These are phyloP conservation scores for Rutstroemia sp. DNA, from an alignment of 2,329 filamentous ascomycete genomes.

Conservation along the genomic window DNA sequence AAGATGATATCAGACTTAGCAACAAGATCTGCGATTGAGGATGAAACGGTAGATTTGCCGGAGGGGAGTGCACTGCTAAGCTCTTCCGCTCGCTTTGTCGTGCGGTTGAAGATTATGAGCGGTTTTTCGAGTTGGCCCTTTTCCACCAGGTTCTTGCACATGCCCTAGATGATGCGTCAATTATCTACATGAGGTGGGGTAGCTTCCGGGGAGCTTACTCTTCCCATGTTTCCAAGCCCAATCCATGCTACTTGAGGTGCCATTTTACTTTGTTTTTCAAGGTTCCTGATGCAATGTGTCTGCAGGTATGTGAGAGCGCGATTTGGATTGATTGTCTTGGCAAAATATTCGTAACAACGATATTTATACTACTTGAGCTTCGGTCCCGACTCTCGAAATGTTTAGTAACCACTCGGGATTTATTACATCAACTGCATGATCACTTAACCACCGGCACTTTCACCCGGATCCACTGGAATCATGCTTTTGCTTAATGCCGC, in stretches of 20 bases:
- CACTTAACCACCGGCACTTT: neutral
- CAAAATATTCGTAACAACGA: too few species aligned
- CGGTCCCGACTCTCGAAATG: neutral
- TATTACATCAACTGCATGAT: too few species aligned
- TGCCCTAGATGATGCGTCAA: slow-evolving; percentile 40
- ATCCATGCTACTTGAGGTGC: slow-evolving; percentile 64
- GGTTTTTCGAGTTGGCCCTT: slow-evolving; percentile 68
- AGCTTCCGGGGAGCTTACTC: slow-evolving; percentile 42
- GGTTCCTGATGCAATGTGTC: neutral
- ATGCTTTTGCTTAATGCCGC: neutral
- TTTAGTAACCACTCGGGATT: neutral
- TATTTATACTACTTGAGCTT: too few species aligned
- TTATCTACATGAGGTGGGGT: neutral
- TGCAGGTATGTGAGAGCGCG: neutral
- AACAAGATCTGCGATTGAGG: slow-evolving; percentile 59
- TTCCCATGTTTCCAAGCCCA: slow-evolving; percentile 82
- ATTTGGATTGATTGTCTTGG: neutral
- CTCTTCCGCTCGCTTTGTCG: slow-evolving; percentile 54
- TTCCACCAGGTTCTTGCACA: slow-evolving; percentile 74
- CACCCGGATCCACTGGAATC: neutral
- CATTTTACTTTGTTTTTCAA: slow-evolving; percentile 34
- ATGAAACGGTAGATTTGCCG: slow-evolving; percentile 56
- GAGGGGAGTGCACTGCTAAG: slow-evolving; percentile 52
- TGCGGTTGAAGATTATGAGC: slow-evolving; percentile 76
- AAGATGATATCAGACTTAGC: slow-evolving; percentile 71